Base-by-base conservation (phyloP, 2,329 filamentous ascomycete species). In the Fusarium palustre region DNA sequence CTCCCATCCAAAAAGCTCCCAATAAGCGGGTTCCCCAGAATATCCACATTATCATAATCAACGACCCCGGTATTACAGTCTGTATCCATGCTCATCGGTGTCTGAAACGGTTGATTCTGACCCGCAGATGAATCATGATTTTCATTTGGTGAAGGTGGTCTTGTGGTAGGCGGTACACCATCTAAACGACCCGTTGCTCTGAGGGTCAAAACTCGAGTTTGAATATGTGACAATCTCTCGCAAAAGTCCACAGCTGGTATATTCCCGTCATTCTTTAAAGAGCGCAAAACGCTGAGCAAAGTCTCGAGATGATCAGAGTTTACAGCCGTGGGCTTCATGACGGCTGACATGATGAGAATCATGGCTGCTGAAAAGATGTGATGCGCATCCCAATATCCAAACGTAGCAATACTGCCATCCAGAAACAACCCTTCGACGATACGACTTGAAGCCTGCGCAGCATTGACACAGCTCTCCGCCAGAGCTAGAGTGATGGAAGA, bases 351-450 rank as follows among this genome's bases (percentile, higher is more conserved):
- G 54, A 77, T 71, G 1, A 78, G 69, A 0, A 78, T 66, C 38
- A 78, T 74, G 2, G 76, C 67, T 0, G 76, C 75, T 2, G 76
- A 77, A 49, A 78, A 78, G 36, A 78, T 68, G 30, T 78, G 76
- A 36, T 78, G 76, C 1, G 76, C 76, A 20, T 78, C 76, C 76
- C 75, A 78, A 28, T 77, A 78, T 2, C 76, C 76, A 42, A 75
- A 77, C 0, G 75, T 78, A 4, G 76, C 76, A 1, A 76, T 69
- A 0, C 56, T 58, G 0, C 59, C 64, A 16, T 74, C 70, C 4
- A 75, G 20, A 13, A 76, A 77, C 0, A 77, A 58, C 0, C 60
- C 58, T 11, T 75, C 73, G 3, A 75, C 75, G 8, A 77, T 74
- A 1, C 71, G 72, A 1, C 74, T 76, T 0, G 76, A 75, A 2